phyloP scores from a whole-genome alignment of 495 filamentous ascomycete genomes.

The Penicillium fimorum region DNA sequence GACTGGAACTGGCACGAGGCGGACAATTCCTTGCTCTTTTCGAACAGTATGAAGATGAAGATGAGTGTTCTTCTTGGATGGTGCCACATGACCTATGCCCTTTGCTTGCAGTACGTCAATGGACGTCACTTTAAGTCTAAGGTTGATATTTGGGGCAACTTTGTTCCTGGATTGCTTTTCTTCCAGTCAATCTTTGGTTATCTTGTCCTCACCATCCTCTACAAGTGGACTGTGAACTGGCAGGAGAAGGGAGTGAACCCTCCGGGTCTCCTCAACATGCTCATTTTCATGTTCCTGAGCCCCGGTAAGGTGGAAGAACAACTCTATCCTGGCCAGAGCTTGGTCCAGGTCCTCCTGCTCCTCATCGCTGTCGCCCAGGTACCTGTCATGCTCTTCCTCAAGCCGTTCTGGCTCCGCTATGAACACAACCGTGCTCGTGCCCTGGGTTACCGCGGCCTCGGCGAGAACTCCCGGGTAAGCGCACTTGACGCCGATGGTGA shows the following conservation, averaged over 20 bases:
- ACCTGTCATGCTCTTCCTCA: slow-evolving; percentile 87
- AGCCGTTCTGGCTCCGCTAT: slow-evolving; percentile 88
- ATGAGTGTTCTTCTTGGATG: slow-evolving; percentile 94
- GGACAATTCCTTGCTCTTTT: slow-evolving; percentile 90
- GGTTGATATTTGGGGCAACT: slow-evolving; percentile 95
- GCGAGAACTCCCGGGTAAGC: slow-evolving; percentile 80
- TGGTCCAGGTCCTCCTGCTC: slow-evolving; percentile 75
- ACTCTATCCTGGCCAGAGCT: slow-evolving; percentile 73
- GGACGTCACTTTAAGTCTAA: slow-evolving; percentile 89
- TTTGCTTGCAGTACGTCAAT: slow-evolving; percentile 90
- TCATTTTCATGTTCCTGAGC: slow-evolving; percentile 98
- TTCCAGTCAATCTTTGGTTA: slow-evolving; percentile 99
- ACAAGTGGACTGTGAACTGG: slow-evolving; percentile 97
- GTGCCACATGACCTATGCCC: slow-evolving; percentile 97
- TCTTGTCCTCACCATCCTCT: slow-evolving; percentile 86
- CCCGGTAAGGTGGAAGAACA: slow-evolving; percentile 72
- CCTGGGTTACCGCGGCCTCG: slow-evolving; percentile 87
- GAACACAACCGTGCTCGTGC: slow-evolving; percentile 89
- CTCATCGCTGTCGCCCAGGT: slow-evolving; percentile 83
- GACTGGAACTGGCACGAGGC: slow-evolving; percentile 97
- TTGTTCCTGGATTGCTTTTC: slow-evolving; percentile 97
- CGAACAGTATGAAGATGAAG: slow-evolving; percentile 99
- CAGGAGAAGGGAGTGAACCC: slow-evolving; percentile 58
- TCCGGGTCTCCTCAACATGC: slow-evolving; percentile 92
- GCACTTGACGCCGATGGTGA: slow-evolving; percentile 78